Base-by-base conservation (phyloP, 768 basidiomycete species). In the Postia placenta region DNA sequence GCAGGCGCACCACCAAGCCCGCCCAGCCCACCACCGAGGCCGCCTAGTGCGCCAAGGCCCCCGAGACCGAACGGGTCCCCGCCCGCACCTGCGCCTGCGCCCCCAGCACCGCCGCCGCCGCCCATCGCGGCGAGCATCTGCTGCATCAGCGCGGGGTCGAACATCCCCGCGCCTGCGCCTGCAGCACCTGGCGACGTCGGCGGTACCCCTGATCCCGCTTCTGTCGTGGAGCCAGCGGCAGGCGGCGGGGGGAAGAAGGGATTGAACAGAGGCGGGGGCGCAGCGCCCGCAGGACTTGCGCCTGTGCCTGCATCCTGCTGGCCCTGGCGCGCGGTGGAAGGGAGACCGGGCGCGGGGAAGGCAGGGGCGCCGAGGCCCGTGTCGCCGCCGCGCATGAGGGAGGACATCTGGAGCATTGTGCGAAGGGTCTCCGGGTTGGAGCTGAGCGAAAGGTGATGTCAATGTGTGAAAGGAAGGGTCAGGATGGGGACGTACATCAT, bases 341-440 rank as follows among this genome's bases (percentile, higher is more conserved):
- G 79, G 35, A 72, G 56, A 2, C 86, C 85, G 0, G 85, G 83
- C 0, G 83, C 78, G 4, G 83, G 83, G 68, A 85, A 78, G 1
- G 63, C 60, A 0, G 62, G 28, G 50, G 56, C 63, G 11, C 49
- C 60, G 23, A 63, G 59, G 24, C 53, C 50, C 24, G 64, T 63
- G 25, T 63, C 55, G 11, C 75, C 76, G 4, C 65, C 64, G 17
- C 74, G 69, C 61, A 87, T 64, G 64, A 72, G 62, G 40, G 71
- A 60, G 4, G 85, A 78, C 84, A 92, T 85, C 51, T 82, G 84
- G 51, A 91, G 69, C 80, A 90, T 86, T 43, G 73, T 71, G 51
- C 83, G 83, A 53, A 95, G 72, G 12, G 72, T 70, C 51, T 92
- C 81, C 0, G 92, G 92, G 66, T 92, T 86, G 4, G 89, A 79